Evolutionary conservation across 164 flowering plant genomes (phyloP).

Genomic region (Macadamia integrifolia): DNA sequence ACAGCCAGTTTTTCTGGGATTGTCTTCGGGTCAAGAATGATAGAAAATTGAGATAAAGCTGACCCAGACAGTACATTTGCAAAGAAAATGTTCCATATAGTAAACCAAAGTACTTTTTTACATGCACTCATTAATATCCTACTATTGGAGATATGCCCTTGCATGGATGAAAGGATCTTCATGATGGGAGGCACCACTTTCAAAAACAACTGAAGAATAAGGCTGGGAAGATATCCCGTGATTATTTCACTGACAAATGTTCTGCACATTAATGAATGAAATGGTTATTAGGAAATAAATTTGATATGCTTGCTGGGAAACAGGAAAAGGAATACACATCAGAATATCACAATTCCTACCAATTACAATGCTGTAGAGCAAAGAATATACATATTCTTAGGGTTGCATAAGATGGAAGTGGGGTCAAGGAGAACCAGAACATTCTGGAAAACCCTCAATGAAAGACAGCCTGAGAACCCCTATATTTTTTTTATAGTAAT

Average conservation of each 20-base stretch:
- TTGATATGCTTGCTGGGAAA: neutral
- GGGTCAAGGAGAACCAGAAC: neutral
- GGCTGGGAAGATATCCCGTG: slow-evolving; percentile 96
- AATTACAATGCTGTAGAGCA: neutral
- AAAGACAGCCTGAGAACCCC: too few species aligned
- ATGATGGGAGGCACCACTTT: slow-evolving; percentile 71
- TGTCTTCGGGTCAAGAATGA: slow-evolving; percentile 67
- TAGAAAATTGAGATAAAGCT: slow-evolving; percentile 30
- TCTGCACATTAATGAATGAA: slow-evolving; percentile 37
- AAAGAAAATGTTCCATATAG: slow-evolving; percentile 90
- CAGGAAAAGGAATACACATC: neutral
- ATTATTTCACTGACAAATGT: slow-evolving; percentile 64
- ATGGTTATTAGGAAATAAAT: neutral
- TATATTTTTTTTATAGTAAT: too few species aligned
- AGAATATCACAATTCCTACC: neutral
- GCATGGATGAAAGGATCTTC: slow-evolving; percentile 67
- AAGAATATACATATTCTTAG: neutral
- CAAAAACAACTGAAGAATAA: slow-evolving; percentile 76
- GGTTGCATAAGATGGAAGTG: neutral
- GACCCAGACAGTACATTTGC: slow-evolving; percentile 87
- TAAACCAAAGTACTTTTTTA: slow-evolving; percentile 65
- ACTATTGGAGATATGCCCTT: slow-evolving; percentile 73
- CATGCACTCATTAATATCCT: slow-evolving; percentile 84
- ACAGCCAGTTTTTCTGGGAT: slow-evolving; percentile 62
- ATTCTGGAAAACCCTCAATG: too few species aligned